These are phyloP conservation scores for Ophiocytium majus DNA, from an alignment of 352 stramenopile genomes.

Conservation along the genomic window DNA sequence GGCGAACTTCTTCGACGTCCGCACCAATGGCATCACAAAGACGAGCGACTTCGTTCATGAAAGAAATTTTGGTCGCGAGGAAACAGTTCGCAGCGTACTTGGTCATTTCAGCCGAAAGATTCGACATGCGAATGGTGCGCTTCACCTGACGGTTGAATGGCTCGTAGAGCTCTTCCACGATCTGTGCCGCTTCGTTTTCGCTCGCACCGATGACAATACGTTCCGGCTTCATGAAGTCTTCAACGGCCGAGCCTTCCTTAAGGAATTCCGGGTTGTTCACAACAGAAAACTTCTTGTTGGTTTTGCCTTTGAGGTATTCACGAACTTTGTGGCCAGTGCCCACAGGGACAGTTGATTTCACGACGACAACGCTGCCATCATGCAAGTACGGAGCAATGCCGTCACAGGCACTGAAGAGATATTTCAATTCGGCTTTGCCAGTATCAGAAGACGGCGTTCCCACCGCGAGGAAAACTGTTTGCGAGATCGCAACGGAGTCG, in stretches of 20 bases:
- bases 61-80: constrained; percentile 51
- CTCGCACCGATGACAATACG: constrained; percentile 45
- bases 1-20: constrained; percentile 39
- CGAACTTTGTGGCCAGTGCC: constrained; percentile 39
- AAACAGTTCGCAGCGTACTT: constrained; percentile 55
- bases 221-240: constrained; percentile 49
- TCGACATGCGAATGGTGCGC: constrained; percentile 44
- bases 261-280: constrained; percentile 54
- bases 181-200: constrained; percentile 26
- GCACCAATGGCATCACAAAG: constrained; percentile 37
- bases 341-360: constrained; percentile 49
- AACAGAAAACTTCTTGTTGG: constrained; percentile 43
- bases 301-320: constrained; percentile 32
- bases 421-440: constrained; percentile 38
- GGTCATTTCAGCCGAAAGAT: constrained; percentile 38
- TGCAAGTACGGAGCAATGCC: constrained; percentile 29
- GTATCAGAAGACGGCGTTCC: constrained; percentile 39
- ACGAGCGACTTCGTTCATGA: constrained; percentile 53
- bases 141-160: constrained; percentile 41
- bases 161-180: constrained; percentile 53
- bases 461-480: constrained; percentile 47
- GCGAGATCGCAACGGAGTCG: background rate
- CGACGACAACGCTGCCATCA: constrained; percentile 26
- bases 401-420: constrained; percentile 44
- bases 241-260: constrained; percentile 49